These are phyloP conservation scores for Ascochyta lentis DNA, from an alignment of 2,329 filamentous ascomycete genomes.

Conservation along the genomic window DNA sequence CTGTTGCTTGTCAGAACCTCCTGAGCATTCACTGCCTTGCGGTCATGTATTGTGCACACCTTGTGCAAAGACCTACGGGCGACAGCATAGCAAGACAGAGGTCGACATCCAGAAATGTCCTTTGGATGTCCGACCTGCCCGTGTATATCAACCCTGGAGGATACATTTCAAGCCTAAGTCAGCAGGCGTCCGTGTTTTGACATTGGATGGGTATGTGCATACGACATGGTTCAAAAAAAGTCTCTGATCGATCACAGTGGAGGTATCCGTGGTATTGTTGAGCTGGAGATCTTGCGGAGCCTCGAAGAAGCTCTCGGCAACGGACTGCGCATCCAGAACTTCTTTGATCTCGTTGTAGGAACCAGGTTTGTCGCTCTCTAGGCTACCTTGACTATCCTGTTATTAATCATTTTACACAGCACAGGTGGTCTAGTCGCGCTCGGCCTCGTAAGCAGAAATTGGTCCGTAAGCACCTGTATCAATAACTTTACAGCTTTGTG, in stretches of 20 bases:
- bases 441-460: not conserved
- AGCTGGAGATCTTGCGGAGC: slow-evolving; percentile 47
- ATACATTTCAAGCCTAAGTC: too few species aligned
- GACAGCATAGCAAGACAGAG: too few species aligned
- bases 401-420: not conserved
- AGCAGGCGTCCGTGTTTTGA: too few species aligned
- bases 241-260: too few species aligned
- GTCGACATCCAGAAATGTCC: too few species aligned
- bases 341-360: slow-evolving; percentile 57
- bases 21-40: slow-evolving; percentile 54
- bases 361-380: slow-evolving; percentile 23
- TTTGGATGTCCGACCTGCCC: too few species aligned
- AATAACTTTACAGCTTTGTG: slow-evolving; percentile 45
- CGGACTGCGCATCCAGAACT: slow-evolving; percentile 51
- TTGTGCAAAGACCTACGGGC: slow-evolving; percentile 29
- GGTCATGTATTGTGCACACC: slow-evolving; percentile 56
- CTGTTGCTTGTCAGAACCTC: slow-evolving; percentile 54
- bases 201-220: too few species aligned
- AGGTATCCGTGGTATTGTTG: too few species aligned
- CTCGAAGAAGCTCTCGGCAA: slow-evolving; percentile 52
- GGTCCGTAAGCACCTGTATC: not conserved
- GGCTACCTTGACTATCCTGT: slow-evolving; percentile 25
- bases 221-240: too few species aligned
- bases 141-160: too few species aligned
- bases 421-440: not conserved